Base-by-base conservation (phyloP, 2,329 filamentous ascomycete genomes). In the Pochonia chlamydosporia region DNA sequence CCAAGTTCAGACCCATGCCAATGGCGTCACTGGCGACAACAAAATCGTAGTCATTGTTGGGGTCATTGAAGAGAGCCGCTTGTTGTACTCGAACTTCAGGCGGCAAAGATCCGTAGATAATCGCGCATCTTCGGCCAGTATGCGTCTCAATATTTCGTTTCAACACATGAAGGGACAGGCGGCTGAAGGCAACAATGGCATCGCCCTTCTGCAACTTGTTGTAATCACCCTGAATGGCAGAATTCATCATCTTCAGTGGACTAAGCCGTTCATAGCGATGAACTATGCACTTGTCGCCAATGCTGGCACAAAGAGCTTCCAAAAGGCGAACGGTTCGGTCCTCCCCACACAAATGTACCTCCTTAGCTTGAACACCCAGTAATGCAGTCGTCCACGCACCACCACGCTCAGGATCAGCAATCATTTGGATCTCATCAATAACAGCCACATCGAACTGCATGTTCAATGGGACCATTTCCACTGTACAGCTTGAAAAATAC, bases 371-470 rank as follows among this genome's bases (percentile, higher is more conserved):
- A 1, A 96, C 76, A 30, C 93, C 93, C 5, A 99, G 73, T 13
- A 97, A 74, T 2, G 93, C 93, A 57, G 90, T 82, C 2, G 91
- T 96, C 93, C 93, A 99, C 3, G 90, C 91, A 84, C 87, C 95
- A 2, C 95, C 93, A 56, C 93, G 84, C 1, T 89, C 81, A 0
- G 64, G 52, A 58, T 90, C 84, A 14, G 81, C 84, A 55, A 99
- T 89, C 93, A 99, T 97, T 67, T 99, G 93, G 48, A 99, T 97
- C 70, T 99, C 93, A 61, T 99, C 93, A 52, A 99, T 92, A 55
- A 99, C 92, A 1, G 89, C 92, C 30, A 99, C 91, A 36, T 97
- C 92, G 25, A 88, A 81, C 2, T 64, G 63, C 4, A 67, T 54
- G 56, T 70, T 76, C n/a, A 74, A 61, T 2, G 78, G 78, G 7